Evolutionary conservation across 2,329 filamentous ascomycete species (phyloP).

Genomic region (Trichophyton rubrum): DNA sequence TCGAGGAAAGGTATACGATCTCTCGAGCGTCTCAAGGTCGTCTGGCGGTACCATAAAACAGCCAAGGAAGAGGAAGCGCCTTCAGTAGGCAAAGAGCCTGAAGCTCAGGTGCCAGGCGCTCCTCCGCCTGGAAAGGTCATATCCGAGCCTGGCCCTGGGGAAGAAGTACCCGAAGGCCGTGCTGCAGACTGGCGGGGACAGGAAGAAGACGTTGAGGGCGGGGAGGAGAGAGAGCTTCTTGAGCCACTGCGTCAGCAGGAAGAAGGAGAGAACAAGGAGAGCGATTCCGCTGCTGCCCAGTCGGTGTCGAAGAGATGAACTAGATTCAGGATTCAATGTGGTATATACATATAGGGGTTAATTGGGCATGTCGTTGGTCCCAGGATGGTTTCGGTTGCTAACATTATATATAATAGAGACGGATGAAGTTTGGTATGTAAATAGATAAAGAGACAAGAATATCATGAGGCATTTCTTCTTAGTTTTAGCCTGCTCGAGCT

Average conservation of each 20-base stretch:
- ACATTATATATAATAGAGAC: background rate
- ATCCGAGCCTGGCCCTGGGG: slow-evolving; percentile 52
- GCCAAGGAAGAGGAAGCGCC: slow-evolving; percentile 16
- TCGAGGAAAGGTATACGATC: slow-evolving; percentile 67
- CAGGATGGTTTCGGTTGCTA: background rate
- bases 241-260: background rate
- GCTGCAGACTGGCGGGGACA: slow-evolving; percentile 65
- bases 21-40: slow-evolving; percentile 69
- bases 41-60: slow-evolving; percentile 52
- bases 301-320: background rate
- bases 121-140: slow-evolving; percentile 36
- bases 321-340: background rate
- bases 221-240: background rate
- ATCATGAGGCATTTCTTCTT: background rate
- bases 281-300: background rate
- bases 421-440: background rate
- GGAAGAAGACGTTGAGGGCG: background rate
- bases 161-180: slow-evolving; percentile 55
- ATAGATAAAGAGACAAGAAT: background rate
- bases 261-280: background rate
- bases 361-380: background rate
- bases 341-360: background rate
- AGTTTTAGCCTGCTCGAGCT: background rate
- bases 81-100: slow-evolving; percentile 5
- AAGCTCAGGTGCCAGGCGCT: slow-evolving; percentile 13